Evolutionary conservation across 2,329 filamentous ascomycete species (phyloP), one percentile per base, ranked within the genome.

Genomic region (Fusarium sp.): DNA sequence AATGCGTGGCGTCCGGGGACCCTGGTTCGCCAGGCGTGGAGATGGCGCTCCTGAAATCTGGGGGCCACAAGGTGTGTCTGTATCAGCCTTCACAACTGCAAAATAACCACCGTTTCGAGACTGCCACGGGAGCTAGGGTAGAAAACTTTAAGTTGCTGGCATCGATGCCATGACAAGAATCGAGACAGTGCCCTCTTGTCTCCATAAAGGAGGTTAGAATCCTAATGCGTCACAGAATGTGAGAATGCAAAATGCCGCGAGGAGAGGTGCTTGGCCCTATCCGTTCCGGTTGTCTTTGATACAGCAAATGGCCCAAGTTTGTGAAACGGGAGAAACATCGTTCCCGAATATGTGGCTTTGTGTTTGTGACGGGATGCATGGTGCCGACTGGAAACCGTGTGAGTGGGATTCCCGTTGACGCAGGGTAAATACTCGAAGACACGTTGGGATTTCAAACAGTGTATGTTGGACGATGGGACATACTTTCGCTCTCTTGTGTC

Each of bases 21-120:
- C 64, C 60, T 65, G 63, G 63, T 38, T 50, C 65, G 57, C 29
- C 16, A 50, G 67, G 62, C 65, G 70, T 57, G 76, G 71, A 63
- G 75, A 70, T 42, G 68, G 63, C 65, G 63, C 68, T 75, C 77
- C 77, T 78, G 77, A 78, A 78, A 78, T 78, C 77, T 78, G 77
- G 76, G 71, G 77, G 63, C 64, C 33, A 52, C 66, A 66, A 65
- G 71, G 77, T 57, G 77, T 74, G 69, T 57, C n/a, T 70, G 71
- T 74, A 66, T 57, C 47, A 45, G 27, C 29, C 13, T 42, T 35
- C 67, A 20, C 47, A 42, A 18, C 18, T 52, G 38, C 35, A 59
- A 60, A 63, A 45, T 50, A 68, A 68, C 56, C 61, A 36, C 67
- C 31, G 56, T 58, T 74, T 59, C 47, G 42, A 57, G 47, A 61